phyloP scores from a whole-genome alignment of 129 eudicot species.

The Erigeron canadensis region DNA sequence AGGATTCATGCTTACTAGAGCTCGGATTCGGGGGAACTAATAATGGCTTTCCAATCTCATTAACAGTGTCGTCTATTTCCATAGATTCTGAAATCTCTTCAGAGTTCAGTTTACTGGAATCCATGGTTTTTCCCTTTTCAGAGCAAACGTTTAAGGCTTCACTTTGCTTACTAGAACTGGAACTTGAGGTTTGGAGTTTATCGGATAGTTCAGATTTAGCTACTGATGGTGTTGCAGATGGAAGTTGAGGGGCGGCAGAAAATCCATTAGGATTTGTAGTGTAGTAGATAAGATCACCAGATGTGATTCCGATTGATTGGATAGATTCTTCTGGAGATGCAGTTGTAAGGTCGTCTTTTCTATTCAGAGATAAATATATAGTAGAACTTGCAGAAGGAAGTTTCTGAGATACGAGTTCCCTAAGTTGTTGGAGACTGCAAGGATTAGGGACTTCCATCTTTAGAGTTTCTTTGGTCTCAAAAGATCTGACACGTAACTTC shows the following conservation, averaged over 20 bases:
- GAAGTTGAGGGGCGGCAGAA: constrained; percentile 20
- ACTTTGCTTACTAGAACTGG: constrained; percentile 19
- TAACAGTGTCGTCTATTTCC: constrained; percentile 55
- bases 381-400: constrained; percentile 36
- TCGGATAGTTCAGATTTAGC: constrained; percentile 18
- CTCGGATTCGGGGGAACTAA: constrained; percentile 45
- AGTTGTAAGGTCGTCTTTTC: constrained; percentile 49
- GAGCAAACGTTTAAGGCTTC: constrained; percentile 19
- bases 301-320: constrained; percentile 63
- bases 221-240: neutral
- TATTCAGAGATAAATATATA: constrained; percentile 64
- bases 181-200: constrained; percentile 11
- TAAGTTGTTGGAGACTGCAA: constrained; percentile 53
- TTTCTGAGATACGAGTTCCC: constrained; percentile 40
- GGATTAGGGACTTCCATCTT: constrained; percentile 57
- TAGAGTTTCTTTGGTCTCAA: constrained; percentile 62
- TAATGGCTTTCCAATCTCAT: constrained; percentile 42
- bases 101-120: constrained; percentile 7
- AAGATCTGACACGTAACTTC: constrained; percentile 72
- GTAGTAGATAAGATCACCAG: constrained; percentile 78
- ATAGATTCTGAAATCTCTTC: constrained; percentile 38
- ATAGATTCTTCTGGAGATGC: constrained; percentile 49
- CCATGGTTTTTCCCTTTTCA: constrained; percentile 12
- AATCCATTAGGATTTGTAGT: constrained; percentile 43
- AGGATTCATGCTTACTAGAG: constrained; percentile 22